Conservation (phyloP, 768 basidiomycete genomes). For the Pisolithus marmoratus region DNA sequence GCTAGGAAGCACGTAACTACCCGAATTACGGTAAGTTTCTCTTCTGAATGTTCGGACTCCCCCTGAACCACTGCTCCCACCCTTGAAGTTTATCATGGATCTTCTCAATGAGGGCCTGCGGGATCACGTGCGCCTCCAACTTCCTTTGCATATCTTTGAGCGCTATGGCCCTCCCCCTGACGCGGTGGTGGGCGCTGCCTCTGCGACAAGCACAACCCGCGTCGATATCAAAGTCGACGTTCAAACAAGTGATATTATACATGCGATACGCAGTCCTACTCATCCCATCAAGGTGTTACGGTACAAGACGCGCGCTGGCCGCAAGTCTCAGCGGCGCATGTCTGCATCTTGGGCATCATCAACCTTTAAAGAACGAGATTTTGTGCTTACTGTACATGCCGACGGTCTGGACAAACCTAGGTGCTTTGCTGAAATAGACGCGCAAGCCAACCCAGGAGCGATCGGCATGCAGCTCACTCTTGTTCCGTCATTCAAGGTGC, state of each 20-base stretch:
- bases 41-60: neutral
- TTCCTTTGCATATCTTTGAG: constrained; percentile 44
- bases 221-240: constrained; percentile 40
- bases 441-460: constrained; percentile 16
- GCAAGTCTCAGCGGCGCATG: constrained; percentile 3
- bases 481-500: constrained; percentile 46
- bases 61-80: neutral
- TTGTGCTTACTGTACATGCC: constrained; percentile 46
- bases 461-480: constrained; percentile 49
- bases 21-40: constrained; percentile 35
- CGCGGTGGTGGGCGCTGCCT: constrained; percentile 28
- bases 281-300: constrained; percentile 32
- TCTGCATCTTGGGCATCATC: constrained; percentile 36
- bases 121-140: constrained; percentile 48
- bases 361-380: constrained; percentile 41
- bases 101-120: constrained; percentile 43
- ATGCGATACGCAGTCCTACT: constrained; percentile 37
- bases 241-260: constrained; percentile 43
- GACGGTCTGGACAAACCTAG: constrained; percentile 48
- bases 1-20: constrained; percentile 34
- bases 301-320: constrained; percentile 31
- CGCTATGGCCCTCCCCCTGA: constrained; percentile 48
- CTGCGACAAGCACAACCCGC: constrained; percentile 28
- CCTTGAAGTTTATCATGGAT: constrained; percentile 44
- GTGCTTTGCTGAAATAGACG: constrained; percentile 47